These are phyloP conservation scores for Quercus bicolor DNA, from an alignment of 306 rosid species.

Conservation along the genomic window DNA sequence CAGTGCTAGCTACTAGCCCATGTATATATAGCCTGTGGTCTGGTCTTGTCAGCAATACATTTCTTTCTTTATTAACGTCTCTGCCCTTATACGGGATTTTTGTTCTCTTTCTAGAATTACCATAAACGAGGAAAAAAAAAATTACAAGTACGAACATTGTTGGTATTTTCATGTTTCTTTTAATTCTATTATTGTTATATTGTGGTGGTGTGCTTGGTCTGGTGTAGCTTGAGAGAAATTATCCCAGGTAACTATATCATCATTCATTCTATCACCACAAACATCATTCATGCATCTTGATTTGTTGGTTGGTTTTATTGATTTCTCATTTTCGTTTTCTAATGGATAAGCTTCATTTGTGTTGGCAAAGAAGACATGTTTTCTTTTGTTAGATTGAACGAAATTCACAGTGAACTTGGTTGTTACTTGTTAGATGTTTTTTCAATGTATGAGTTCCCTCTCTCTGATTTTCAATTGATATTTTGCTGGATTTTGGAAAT, in stretches of 20 bases:
- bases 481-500: background rate
- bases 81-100: background rate
- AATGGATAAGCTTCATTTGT: too few relatives aligned
- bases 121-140: background rate
- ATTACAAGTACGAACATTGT: background rate
- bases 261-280: too few relatives aligned
- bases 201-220: background rate
- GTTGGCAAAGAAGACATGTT: too few relatives aligned
- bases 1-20: background rate
- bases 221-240: background rate
- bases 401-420: too few relatives aligned
- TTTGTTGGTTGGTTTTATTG: too few relatives aligned
- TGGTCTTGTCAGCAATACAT: conserved; percentile 14
- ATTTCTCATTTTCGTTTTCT: background rate
- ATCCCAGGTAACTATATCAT: background rate
- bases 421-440: too few relatives aligned
- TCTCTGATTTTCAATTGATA: background rate
- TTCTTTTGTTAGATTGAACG: too few relatives aligned
- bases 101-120: background rate
- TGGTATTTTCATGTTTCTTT: background rate
- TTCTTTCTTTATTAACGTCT: background rate
- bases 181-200: background rate
- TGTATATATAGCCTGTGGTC: background rate
- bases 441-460: too few relatives aligned
- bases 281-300: too few relatives aligned